A percentile compares a stretch with the other conserved stretches of the same genome.
Conservation (phyloP, 495 filamentous ascomycete genomes). For the Terfezia claveryi region DNA sequence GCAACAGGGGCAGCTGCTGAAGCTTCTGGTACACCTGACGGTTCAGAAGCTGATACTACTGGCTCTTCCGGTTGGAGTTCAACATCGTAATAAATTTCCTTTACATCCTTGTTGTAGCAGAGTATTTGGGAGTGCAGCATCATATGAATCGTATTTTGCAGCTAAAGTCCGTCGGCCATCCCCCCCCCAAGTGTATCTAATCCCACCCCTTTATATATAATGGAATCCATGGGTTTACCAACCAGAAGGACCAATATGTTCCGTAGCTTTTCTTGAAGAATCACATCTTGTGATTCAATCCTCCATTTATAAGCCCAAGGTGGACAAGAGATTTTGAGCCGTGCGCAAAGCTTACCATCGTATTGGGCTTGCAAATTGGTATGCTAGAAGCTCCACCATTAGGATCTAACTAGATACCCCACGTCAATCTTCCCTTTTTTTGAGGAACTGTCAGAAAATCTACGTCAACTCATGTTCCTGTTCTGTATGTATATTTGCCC, state of each 20-base stretch:
- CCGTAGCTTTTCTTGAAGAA: constrained; percentile 81
- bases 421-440: background rate
- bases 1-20: constrained; percentile 31
- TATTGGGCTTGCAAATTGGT: constrained; percentile 83
- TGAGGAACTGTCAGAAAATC: background rate
- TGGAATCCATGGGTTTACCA: background rate
- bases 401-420: constrained; percentile 63
- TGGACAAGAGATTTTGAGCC: background rate
- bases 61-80: constrained; percentile 83
- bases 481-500: constrained; percentile 63
- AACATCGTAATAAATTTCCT: constrained; percentile 98
- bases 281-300: constrained; percentile 99
- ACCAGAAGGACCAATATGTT: constrained; percentile 59
- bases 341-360: constrained; percentile 21
- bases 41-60: constrained; percentile 25
- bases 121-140: constrained; percentile 91
- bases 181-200: constrained; percentile 76
- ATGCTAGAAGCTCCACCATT: constrained; percentile 92
- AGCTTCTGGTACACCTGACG: constrained; percentile 26
- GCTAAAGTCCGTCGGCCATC: constrained; percentile 97
- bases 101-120: constrained; percentile 98
- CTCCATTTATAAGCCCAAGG: constrained; percentile 2
- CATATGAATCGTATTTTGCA: constrained; percentile 96
- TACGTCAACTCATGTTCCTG: constrained; percentile 59
- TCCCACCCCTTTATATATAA: too few species aligned